Conservation (phyloP, 352 stramenopile species). For the Discostella stelligera region DNA sequence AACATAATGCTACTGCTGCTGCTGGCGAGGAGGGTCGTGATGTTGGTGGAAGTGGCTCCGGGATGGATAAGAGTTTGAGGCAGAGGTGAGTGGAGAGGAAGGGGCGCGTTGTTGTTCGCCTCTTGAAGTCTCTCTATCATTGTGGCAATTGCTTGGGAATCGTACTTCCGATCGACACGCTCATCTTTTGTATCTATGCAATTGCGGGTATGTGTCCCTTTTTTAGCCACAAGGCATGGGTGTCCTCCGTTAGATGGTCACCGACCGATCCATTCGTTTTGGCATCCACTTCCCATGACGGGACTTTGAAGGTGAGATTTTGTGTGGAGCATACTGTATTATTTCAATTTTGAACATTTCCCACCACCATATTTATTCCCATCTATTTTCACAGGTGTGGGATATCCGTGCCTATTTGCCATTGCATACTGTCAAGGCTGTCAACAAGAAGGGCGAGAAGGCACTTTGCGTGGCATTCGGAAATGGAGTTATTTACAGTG, state of each 20-base stretch:
- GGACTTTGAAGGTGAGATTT: conserved; percentile 65
- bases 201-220: background rate
- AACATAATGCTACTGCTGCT: background rate
- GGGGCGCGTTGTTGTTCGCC: background rate
- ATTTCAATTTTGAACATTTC: too few relatives aligned
- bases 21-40: conserved; percentile 21
- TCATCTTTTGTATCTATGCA: too few relatives aligned
- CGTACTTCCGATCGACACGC: too few relatives aligned
- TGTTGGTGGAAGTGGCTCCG: conserved; percentile 17
- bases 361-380: too few relatives aligned
- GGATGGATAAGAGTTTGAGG: conserved; percentile 44
- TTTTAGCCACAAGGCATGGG: conserved; percentile 78
- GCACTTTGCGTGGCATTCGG: conserved; percentile 62
- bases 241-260: conserved; percentile 78
- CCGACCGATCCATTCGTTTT: conserved; percentile 73
- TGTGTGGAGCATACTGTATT: too few relatives aligned
- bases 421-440: conserved; percentile 75
- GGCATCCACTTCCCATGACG: conserved; percentile 78
- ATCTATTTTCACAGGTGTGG: conserved; percentile 52
- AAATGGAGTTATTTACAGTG: conserved; percentile 46
- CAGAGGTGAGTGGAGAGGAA: conserved; percentile 38
- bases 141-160: background rate
- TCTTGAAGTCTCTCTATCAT: background rate
- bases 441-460: conserved; percentile 72
- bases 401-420: conserved; percentile 81